Conservation (phyloP, 2,329 filamentous ascomycete species). For the Colletotrichum tabaci region DNA sequence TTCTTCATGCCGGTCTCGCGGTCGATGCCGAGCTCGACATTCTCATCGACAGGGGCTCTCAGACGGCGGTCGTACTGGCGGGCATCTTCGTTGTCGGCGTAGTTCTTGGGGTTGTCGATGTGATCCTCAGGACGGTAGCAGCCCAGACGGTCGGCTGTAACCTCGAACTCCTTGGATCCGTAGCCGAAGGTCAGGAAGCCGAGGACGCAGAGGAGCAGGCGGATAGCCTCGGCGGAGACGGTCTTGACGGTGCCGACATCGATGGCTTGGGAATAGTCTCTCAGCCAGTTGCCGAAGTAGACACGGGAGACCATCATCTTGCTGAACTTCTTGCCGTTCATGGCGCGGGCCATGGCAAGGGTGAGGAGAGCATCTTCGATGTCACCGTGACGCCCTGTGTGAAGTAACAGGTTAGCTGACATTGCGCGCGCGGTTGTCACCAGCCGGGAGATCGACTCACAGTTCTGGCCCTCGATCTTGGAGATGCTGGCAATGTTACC, state of each 20-base stretch:
- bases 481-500: constrained; percentile 89
- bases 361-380: constrained; percentile 92
- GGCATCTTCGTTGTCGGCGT: constrained; percentile 90
- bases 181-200: constrained; percentile 92
- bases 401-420: constrained; percentile 42
- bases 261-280: constrained; percentile 93
- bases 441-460: constrained; percentile 57
- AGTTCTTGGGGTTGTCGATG: constrained; percentile 82
- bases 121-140: constrained; percentile 88
- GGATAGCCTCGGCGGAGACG: constrained; percentile 91
- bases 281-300: constrained; percentile 97
- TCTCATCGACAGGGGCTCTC: constrained; percentile 85
- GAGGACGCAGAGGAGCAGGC: constrained; percentile 88
- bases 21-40: constrained; percentile 84
- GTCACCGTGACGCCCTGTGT: constrained; percentile 84
- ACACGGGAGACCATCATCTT: constrained; percentile 90
- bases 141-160: constrained; percentile 83
- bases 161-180: constrained; percentile 87
- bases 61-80: constrained; percentile 85
- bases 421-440: background rate
- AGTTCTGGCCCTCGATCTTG: constrained; percentile 88
- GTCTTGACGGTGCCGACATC: constrained; percentile 94
- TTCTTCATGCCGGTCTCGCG: constrained; percentile 86
- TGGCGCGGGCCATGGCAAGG: constrained; percentile 70
- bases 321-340: constrained; percentile 83